Evolutionary conservation across 2,329 filamentous ascomycete species (phyloP), one percentile per base, ranked within the genome.

Genomic region (Chrysosporium queenslandicum): DNA sequence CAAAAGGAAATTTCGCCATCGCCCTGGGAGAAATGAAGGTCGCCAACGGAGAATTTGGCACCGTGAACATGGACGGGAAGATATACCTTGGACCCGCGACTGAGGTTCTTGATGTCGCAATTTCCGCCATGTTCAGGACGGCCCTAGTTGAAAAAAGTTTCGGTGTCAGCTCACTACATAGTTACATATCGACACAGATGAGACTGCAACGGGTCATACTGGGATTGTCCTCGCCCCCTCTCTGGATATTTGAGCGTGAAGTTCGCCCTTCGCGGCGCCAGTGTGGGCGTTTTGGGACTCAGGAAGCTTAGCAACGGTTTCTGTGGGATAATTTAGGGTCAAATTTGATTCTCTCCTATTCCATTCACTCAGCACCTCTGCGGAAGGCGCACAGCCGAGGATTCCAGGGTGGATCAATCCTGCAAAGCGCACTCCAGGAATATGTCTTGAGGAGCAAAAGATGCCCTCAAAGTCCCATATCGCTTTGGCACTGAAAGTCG

Each of bases 331-430:
- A 2, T 82, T 79, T 0, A 79, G 73, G 56, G 94, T 90, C 8
- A 96, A 76, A 57, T 91, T 86, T 11, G 71, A 83, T 68, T 96
- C 90, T 30, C 90, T 85, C 54, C 74, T 76, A 64, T 94, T 95
- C 90, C 90, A 95, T 49, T 81, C 82, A 0, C 78, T 80, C 9
- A 95, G 79, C 14, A 96, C 74, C 59, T 87, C 82, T 2, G 81
- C 73, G 0, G 86, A 91, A 0, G 90, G 90, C 0, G 90, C 90
- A 63, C 88, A 94, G 16, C 90, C 90, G 8, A 96, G 74, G 58
- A 96, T 95, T 3, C 90, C 90, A 0, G 90, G 90, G 66, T 95
- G 90, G 64, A 95, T 94, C 29, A 95, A 76, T 0, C 90, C 88
- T 0, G 89, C 81, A 65, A 95, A 95, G 39, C 87, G 84, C 39